A percentile compares a stretch with the other conserved stretches of the same genome.
Conservation (phyloP, 176 grass and related monocot species). For the Olyra latifolia region DNA sequence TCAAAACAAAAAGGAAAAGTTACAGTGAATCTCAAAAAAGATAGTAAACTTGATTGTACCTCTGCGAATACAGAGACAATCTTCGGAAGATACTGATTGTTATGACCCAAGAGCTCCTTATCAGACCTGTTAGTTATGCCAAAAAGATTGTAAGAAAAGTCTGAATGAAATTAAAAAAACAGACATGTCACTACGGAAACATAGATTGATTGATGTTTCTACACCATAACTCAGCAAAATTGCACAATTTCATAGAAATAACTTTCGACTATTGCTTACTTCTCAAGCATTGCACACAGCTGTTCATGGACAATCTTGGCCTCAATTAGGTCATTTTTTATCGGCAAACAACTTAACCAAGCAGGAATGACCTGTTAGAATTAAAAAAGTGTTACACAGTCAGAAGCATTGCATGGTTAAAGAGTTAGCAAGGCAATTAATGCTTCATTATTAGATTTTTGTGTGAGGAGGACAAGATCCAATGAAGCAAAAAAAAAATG, state of each 20-base stretch:
- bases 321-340: slow-evolving; percentile 82
- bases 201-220: slow-evolving; percentile 4
- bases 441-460: not conserved
- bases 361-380: slow-evolving; percentile 62
- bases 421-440: not conserved
- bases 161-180: slow-evolving; percentile 15
- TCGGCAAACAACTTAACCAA: slow-evolving; percentile 65
- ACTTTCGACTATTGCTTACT: slow-evolving; percentile 44
- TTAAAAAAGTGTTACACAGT: not conserved
- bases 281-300: slow-evolving; percentile 73
- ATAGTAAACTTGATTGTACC: slow-evolving; percentile 37
- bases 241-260: not conserved
- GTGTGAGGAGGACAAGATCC: not conserved
- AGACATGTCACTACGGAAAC: not conserved
- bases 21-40: not conserved
- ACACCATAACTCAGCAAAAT: slow-evolving; percentile 24
- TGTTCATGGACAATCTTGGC: slow-evolving; percentile 83
- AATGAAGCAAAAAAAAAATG: not conserved
- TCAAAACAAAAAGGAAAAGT: not conserved
- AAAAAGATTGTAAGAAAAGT: not conserved
- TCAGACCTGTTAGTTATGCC: slow-evolving; percentile 51
- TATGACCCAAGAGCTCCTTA: slow-evolving; percentile 60
- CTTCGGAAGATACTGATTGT: slow-evolving; percentile 77
- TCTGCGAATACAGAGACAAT: slow-evolving; percentile 70
- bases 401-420: slow-evolving; percentile 19